phyloP scores from a whole-genome alignment of 2,329 filamentous ascomycete genomes.

The Xylaria polymorpha region DNA sequence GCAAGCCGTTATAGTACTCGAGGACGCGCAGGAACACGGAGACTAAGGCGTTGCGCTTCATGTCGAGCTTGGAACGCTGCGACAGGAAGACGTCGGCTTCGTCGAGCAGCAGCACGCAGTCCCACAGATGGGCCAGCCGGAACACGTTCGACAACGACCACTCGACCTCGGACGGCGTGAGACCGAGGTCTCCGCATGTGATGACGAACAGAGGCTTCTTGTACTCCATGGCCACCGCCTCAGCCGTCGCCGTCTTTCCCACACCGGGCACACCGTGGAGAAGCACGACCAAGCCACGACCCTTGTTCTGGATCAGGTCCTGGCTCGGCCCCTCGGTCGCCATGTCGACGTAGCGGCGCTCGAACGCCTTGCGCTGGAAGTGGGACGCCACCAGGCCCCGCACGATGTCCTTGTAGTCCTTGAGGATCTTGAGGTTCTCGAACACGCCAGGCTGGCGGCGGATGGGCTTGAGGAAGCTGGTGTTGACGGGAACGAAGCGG shows the following conservation, averaged over 20 bases:
- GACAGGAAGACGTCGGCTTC: slow-evolving; percentile 49
- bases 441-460: slow-evolving; percentile 54
- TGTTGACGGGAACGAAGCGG: slow-evolving; percentile 54
- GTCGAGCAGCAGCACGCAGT: slow-evolving; percentile 48
- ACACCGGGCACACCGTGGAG: slow-evolving; percentile 62
- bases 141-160: slow-evolving; percentile 56
- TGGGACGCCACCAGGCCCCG: slow-evolving; percentile 56
- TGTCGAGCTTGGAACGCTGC: slow-evolving; percentile 48
- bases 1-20: slow-evolving; percentile 56
- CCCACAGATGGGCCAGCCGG: slow-evolving; percentile 53
- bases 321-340: slow-evolving; percentile 47
- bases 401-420: slow-evolving; percentile 57
- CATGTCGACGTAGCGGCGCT: slow-evolving; percentile 50
- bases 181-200: slow-evolving; percentile 61
- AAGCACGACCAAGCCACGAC: slow-evolving; percentile 57
- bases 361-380: slow-evolving; percentile 55
- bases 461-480: slow-evolving; percentile 52
- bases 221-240: slow-evolving; percentile 56
- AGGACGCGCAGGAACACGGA: slow-evolving; percentile 55
- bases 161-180: slow-evolving; percentile 57
- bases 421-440: slow-evolving; percentile 55
- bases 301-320: slow-evolving; percentile 60
- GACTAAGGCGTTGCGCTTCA: slow-evolving; percentile 52
- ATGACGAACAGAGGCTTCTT: slow-evolving; percentile 60
- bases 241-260: slow-evolving; percentile 62